phyloP scores from a whole-genome alignment of 75 land plant species.

The Larix kaempferi region DNA sequence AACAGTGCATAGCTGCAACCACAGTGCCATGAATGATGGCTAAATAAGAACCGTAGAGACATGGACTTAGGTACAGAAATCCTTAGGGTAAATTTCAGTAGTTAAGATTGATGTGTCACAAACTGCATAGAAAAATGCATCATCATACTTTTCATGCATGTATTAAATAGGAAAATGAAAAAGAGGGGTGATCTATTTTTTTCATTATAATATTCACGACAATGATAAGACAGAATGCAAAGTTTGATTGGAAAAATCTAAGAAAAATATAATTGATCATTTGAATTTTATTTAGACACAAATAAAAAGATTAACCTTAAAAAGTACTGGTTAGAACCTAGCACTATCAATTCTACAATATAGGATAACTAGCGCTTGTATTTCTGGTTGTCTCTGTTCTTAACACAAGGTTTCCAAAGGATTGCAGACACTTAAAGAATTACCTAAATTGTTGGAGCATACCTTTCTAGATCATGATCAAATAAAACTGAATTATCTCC shows the following conservation, averaged over 20 bases:
- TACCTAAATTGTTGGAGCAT: not conserved
- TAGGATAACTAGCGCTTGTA: not conserved
- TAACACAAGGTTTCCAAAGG: no score
- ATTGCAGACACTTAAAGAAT: no score
- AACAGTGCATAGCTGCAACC: slow-evolving; percentile 44
- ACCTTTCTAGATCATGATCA: slow-evolving; percentile 59
- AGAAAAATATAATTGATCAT: not conserved
- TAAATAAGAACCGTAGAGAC: slow-evolving; percentile 13
- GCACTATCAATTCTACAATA: no score
- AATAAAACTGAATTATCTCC: slow-evolving; percentile 52
- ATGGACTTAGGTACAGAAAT: no score
- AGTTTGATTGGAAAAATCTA: not conserved
- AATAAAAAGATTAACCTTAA: no score
- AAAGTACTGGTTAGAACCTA: no score
- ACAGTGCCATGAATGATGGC: slow-evolving; percentile 29
- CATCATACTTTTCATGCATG: no score
- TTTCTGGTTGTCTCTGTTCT: no score
- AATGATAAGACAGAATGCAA: not conserved
- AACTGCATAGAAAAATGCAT: no score
- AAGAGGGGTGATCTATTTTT: not conserved
- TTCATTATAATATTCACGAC: no score
- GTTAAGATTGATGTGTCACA: no score
- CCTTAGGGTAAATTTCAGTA: no score
- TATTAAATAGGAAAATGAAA: not conserved
- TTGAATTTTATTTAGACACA: not conserved